Base-by-base conservation (phyloP, 176 grass and related monocot species). In the Zoysia japonica region DNA sequence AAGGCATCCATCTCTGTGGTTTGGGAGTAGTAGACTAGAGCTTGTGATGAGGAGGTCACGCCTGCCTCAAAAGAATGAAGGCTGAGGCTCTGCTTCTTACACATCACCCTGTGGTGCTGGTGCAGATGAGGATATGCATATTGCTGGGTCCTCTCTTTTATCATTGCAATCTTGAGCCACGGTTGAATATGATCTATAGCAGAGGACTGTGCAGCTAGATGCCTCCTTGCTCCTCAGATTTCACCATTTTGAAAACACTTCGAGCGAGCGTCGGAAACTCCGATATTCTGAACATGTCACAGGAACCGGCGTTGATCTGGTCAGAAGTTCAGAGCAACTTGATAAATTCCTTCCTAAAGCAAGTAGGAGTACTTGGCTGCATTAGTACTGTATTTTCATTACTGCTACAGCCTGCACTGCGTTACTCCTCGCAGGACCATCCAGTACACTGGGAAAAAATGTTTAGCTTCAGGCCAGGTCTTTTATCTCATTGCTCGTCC, bases 11-110 rank as follows among this genome's bases (percentile, higher is more conserved):
- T 20, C 78, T 71, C 59, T 73, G 17, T 76, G 41, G 55, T 52
- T 55, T 41, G 61, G 64, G 67, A 63, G 74, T 40, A 45, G 44
- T 6, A 45, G 44, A 45, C 44, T 45, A 47, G 43, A 47, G 20
- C 38, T 61, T 80, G 69, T 61, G 75, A 71, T 14, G 80, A 52
- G 75, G 76, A 74, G 61, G 80, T 28, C 81, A 75, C 70, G 81
- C 82, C 44, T n/a, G 82, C 78, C 72, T 85, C 83, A 78, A 89
- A 85, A 89, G 82, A 78, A 85, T 89, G 72, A 47, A 78, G 68
- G 45, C 16, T 73, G 54, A 78, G 68, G 45, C 16, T 73, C 80
- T 5, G 69, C 66, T 28, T 77, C 47, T 49, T 75, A 47, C 85
- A 50, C 67, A 67, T 50, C 74, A 50, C 41, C 41, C 28, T 71